Conservation (phyloP, 495 filamentous ascomycete species). For the Trichoderma erinaceum region DNA sequence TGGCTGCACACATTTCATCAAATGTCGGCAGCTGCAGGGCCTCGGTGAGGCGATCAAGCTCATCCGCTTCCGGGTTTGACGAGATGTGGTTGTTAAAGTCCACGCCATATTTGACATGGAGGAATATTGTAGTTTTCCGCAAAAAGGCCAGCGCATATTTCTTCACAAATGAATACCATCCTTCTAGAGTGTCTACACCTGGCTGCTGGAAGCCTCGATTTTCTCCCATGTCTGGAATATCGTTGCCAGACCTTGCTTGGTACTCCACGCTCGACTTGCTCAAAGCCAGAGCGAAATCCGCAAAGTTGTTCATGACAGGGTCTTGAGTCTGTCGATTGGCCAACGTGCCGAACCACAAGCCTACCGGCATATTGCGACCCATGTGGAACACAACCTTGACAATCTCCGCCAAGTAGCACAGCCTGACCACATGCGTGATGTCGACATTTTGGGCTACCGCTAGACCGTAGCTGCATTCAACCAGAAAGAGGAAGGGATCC, state of each 20-base stretch:
- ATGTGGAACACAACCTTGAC: conserved; percentile 63
- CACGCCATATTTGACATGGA: conserved; percentile 82
- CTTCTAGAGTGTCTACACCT: conserved; percentile 35
- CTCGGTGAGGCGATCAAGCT: conserved; percentile 75
- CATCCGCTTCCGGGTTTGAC: conserved; percentile 57
- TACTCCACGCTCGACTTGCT: conserved; percentile 28
- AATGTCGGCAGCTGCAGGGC: conserved; percentile 69
- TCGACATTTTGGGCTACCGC: conserved; percentile 50
- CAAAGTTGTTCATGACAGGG: conserved; percentile 37
- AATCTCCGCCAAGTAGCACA: conserved; percentile 90
- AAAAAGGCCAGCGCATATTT: conserved; percentile 88
- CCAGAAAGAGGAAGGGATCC: conserved; percentile 87
- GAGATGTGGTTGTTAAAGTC: conserved; percentile 75
- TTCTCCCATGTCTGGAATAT: conserved; percentile 17
- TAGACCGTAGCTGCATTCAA: conserved; percentile 60
- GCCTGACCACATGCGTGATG: conserved; percentile 72
- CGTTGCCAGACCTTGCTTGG: conserved; percentile 17
- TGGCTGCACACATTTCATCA: conserved; percentile 62
- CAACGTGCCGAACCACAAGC: conserved; percentile 35
- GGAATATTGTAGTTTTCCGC: conserved; percentile 74
- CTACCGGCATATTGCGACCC: conserved; percentile 37
- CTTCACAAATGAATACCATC: conserved; percentile 46
- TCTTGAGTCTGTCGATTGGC: conserved; percentile 27
- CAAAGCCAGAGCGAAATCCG: conserved; percentile 36
- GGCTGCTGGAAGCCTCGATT: conserved; percentile 40